Evolutionary conservation across 371 early-diverging fungal genomes (phyloP).

Genomic region (Coemansia sp.): DNA sequence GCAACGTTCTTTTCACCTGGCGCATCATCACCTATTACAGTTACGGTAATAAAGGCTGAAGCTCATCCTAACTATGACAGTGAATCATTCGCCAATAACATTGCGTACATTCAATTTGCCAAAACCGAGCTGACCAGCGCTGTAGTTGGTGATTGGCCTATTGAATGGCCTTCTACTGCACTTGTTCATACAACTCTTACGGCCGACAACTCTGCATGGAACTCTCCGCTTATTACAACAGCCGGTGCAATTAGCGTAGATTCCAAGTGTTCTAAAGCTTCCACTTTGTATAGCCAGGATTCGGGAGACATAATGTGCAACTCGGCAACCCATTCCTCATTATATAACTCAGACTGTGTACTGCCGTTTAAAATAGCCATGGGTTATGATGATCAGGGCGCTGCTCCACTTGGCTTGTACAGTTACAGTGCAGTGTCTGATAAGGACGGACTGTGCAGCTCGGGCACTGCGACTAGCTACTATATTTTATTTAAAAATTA

Average conservation of each 20-base stretch:
- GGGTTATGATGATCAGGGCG: background rate
- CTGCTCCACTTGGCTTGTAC: constrained; percentile 16
- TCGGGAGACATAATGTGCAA: constrained; percentile 1
- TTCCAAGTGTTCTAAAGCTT: background rate
- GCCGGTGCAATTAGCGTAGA: background rate
- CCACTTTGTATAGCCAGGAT: constrained; percentile 1
- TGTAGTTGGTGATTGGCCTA: constrained; percentile 12
- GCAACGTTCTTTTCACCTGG: background rate
- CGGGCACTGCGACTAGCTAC: background rate
- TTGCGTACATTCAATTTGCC: constrained; percentile 12
- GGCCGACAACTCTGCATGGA: background rate
- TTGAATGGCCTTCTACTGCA: constrained; percentile 8
- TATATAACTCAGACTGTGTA: background rate
- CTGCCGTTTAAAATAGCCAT: constrained; percentile 13
- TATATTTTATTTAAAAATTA: constrained; percentile 8
- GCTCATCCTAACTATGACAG: constrained; percentile 8
- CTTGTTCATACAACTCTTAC: constrained; percentile 3
- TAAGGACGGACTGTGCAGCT: constrained; percentile 8
- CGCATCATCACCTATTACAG: background rate
- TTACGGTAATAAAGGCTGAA: background rate
- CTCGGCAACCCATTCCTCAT: background rate
- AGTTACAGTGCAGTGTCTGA: constrained; percentile 12
- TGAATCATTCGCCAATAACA: constrained; percentile 15
- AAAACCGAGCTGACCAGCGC: background rate
- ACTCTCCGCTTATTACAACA: background rate